Base-by-base conservation (phyloP, 73 alveolate species). In the Paramecium octaurelia region DNA sequence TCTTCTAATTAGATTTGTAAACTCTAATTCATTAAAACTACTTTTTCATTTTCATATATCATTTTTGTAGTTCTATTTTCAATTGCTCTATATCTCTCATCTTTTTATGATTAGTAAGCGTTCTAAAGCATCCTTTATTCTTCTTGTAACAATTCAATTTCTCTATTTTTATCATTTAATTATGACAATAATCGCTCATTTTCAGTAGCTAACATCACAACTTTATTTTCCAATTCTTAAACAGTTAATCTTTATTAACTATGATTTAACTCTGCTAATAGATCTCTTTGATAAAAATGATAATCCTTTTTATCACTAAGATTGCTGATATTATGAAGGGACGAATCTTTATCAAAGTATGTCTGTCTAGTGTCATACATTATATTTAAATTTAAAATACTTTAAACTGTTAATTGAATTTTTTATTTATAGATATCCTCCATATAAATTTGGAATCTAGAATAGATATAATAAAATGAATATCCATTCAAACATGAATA, bases 31-130 rank as follows among this genome's bases (percentile, higher is more conserved):
- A 80, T 80, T 20, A 80, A 46, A 38, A 80, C 64, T 3, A 80
- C 73, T 14, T 80, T 80, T 16, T 80, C 91, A 80, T 80, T 80
- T 46, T 80, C 91, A 80, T 43, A 80, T 21, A 80, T 80, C 75
- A 80, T 48, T 80, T 80, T 80, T 43, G 91, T 80, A 18, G 91
- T 43, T 40, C 57, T 40, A 80, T 80, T 80, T 46, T 80, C 91
- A 34, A 80, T 31, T 21, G 43, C 18, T 21, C 57, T 42, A 48
- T 31, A 80, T 80, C 57, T 80, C 7, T 80, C 91, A 46, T 80
- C 91, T 4, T 46, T 80, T 44, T 48, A 44, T 12, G 16, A 24
- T 46, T 40, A 24, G 14, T 23, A 31, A 18, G 46, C 43, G 10
- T 43, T n/a, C 34, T 44, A 23, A 24, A 80, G 14, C 91, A 80